A percentile compares a stretch with the other conserved stretches of the same genome.
phyloP scores from a whole-genome alignment of 2,329 filamentous ascomycete species.

The Acrodontium crateriforme region DNA sequence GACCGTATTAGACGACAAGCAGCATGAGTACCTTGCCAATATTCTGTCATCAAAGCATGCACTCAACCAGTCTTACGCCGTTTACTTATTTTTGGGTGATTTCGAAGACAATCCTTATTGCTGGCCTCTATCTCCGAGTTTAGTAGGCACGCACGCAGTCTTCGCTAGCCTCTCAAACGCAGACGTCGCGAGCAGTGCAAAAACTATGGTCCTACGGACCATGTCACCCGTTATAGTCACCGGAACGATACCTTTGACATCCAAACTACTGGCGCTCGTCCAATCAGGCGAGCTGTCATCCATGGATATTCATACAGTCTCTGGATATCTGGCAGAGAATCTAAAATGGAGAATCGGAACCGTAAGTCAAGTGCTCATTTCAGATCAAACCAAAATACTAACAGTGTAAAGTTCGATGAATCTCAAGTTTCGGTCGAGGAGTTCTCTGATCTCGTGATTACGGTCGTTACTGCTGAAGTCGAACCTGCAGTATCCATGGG shows the following conservation, averaged over 20 bases:
- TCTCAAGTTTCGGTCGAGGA: constrained; percentile 19
- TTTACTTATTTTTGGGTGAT: constrained; percentile 56
- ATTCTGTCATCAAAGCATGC: constrained; percentile 48
- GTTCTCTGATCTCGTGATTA: constrained; percentile 26
- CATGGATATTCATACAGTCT: constrained; percentile 15
- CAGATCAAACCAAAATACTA: not conserved
- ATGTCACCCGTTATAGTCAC: constrained; percentile 17
- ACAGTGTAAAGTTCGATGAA: constrained; percentile 21
- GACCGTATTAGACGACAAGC: constrained; percentile 30
- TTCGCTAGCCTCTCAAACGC: constrained; percentile 21
- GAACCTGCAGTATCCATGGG: constrained; percentile 20
- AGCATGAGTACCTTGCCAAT: constrained; percentile 56
- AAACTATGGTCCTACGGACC: constrained; percentile 5
- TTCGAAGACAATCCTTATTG: constrained; percentile 29
- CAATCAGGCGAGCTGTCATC: constrained; percentile 21
- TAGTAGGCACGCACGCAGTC: constrained; percentile 47
- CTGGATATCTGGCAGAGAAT: constrained; percentile 18
- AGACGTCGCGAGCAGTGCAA: constrained; percentile 4
- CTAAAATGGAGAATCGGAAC: constrained; percentile 22
- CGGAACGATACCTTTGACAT: constrained; percentile 33
- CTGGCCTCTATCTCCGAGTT: constrained; percentile 42
- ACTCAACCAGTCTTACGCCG: constrained; percentile 45
- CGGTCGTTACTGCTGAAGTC: constrained; percentile 26
- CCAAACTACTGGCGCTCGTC: constrained; percentile 24
- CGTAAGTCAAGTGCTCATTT: constrained; percentile 10